Evolutionary conservation across 768 basidiomycete genomes (phyloP).

Genomic region (Termitomyces heimii): DNA sequence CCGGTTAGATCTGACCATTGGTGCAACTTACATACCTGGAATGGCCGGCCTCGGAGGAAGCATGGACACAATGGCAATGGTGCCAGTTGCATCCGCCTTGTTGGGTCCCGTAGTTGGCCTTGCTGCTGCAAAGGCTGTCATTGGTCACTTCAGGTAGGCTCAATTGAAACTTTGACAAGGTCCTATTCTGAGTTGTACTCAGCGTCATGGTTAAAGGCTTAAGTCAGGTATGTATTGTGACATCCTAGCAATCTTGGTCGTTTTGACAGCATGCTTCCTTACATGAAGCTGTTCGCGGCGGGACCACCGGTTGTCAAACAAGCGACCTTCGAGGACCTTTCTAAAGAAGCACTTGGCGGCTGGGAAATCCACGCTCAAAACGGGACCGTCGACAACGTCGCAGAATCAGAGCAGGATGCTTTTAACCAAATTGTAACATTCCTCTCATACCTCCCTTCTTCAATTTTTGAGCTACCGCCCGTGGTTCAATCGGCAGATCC

Average conservation of each 20-base stretch:
- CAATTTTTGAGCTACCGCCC: constrained; percentile 30
- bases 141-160: constrained; percentile 30
- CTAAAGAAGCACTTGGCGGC: constrained; percentile 12
- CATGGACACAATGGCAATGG: constrained; percentile 31
- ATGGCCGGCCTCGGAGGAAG: constrained; percentile 28
- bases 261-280: neutral
- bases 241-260: neutral
- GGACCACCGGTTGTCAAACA: constrained; percentile 13
- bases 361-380: constrained; percentile 6
- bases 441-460: constrained; percentile 34
- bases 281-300: constrained; percentile 7
- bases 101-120: constrained; percentile 35
- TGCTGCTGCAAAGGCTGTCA: constrained; percentile 32
- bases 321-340: constrained; percentile 14
- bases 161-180: neutral
- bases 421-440: constrained; percentile 28
- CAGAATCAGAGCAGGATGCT: constrained; percentile 26
- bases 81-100: constrained; percentile 32
- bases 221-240: constrained; percentile 17
- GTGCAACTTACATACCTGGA: constrained; percentile 33
- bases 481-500: constrained; percentile 18
- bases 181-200: neutral
- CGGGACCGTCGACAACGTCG: constrained; percentile 11
- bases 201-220: constrained; percentile 36
- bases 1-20: constrained; percentile 24